Evolutionary conservation across 495 filamentous ascomycete genomes (phyloP).

Genomic region (Entonaema liquescens): DNA sequence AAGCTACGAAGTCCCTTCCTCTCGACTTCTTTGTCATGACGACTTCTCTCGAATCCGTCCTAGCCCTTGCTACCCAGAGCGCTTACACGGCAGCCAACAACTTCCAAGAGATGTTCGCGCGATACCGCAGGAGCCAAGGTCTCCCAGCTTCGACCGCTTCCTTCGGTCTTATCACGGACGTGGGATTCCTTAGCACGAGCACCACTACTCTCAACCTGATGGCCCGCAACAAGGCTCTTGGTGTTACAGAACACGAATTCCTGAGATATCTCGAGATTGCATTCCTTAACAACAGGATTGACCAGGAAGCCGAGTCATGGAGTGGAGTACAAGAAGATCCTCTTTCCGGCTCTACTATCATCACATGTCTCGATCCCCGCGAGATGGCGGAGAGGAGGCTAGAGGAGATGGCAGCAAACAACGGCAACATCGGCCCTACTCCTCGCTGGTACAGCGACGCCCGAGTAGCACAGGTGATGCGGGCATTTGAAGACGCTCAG

Average conservation of each 20-base stretch:
- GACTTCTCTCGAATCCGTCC: neutral
- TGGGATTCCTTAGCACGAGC: neutral
- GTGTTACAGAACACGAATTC: conserved; percentile 4
- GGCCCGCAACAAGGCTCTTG: neutral
- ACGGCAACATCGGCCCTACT: neutral
- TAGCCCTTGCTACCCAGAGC: conserved; percentile 2
- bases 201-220: neutral
- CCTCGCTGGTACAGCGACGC: conserved; percentile 11
- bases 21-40: conserved; percentile 13
- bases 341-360: conserved; percentile 4
- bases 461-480: conserved; percentile 2
- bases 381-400: conserved; percentile 1
- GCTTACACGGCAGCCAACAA: conserved; percentile 9
- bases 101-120: conserved; percentile 10
- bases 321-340: neutral
- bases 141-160: neutral
- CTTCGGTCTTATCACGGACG: conserved; percentile 1
- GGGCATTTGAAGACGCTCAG: neutral
- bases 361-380: conserved; percentile 6
- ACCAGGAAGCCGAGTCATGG: neutral
- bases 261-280: conserved; percentile 1
- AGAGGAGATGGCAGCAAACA: conserved; percentile 4
- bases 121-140: neutral
- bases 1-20: neutral
- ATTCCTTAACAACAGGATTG: conserved; percentile 2